Conservation (phyloP, 75 land plant species). For the Pseudotsuga menziesii region DNA sequence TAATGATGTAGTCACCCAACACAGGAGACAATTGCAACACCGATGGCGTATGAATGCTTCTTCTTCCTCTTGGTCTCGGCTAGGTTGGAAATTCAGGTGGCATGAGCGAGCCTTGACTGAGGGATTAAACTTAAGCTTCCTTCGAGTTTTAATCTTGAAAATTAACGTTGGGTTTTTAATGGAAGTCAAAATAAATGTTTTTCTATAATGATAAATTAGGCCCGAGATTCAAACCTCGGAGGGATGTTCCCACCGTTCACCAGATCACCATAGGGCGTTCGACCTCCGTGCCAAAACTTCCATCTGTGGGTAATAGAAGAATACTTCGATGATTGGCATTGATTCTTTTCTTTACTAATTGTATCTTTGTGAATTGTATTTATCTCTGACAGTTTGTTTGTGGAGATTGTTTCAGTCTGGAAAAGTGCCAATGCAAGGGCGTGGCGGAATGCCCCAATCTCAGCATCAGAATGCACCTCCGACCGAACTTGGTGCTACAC, state of each 20-base stretch:
- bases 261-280: not conserved
- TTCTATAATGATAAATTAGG: not conserved
- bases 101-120: not conserved
- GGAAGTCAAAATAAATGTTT: not conserved
- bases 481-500: not conserved
- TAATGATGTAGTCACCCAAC: not conserved
- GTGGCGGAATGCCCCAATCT: no score
- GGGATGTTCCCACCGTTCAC: not conserved
- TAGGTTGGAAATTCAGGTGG: not conserved
- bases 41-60: not conserved
- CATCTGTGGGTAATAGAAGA: not conserved
- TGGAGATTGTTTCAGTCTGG: not conserved
- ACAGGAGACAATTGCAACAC: not conserved
- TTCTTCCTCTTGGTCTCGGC: slow-evolving; percentile 12
- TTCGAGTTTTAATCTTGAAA: not conserved
- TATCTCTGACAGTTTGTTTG: not conserved
- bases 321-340: no score
- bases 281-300: slow-evolving; percentile 2
- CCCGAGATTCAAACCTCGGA: slow-evolving; percentile 3
- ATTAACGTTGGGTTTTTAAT: no score
- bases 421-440: slow-evolving; percentile 11
- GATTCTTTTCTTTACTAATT: not conserved
- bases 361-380: not conserved
- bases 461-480: no score
- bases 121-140: not conserved